These are phyloP conservation scores for Aspergillus mulundensis DNA, from an alignment of 495 filamentous ascomycete genomes.

Conservation along the genomic window DNA sequence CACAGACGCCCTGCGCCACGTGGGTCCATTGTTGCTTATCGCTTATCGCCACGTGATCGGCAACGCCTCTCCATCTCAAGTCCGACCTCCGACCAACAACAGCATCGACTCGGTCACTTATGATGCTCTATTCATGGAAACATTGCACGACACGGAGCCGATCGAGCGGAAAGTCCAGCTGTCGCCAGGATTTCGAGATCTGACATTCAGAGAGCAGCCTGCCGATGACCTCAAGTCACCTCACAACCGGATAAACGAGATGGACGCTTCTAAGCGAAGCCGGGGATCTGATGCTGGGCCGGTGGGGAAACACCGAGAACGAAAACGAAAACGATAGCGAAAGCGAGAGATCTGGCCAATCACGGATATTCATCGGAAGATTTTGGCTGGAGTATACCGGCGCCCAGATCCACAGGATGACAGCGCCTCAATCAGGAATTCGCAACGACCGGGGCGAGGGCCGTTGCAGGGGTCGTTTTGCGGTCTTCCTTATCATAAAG, in stretches of 20 bases:
- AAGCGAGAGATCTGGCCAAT: constrained; percentile 21
- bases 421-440: background rate
- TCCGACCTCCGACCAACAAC: no score
- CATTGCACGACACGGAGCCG: background rate
- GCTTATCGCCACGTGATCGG: constrained; percentile 1
- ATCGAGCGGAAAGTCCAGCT: background rate
- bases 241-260: background rate
- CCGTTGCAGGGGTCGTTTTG: background rate
- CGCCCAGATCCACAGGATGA: constrained; percentile 9
- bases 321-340: constrained; percentile 19
- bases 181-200: background rate
- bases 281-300: background rate
- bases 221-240: background rate
- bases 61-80: no score
- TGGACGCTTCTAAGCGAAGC: background rate
- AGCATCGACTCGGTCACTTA: no score
- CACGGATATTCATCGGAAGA: background rate
- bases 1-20: background rate
- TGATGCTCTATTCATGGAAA: background rate
- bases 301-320: constrained; percentile 17
- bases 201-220: background rate
- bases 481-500: background rate
- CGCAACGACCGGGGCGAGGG: background rate
- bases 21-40: background rate
- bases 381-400: constrained; percentile 6